Base-by-base conservation (phyloP, 2,329 filamentous ascomycete genomes). In the Hypoxylon sp. region DNA sequence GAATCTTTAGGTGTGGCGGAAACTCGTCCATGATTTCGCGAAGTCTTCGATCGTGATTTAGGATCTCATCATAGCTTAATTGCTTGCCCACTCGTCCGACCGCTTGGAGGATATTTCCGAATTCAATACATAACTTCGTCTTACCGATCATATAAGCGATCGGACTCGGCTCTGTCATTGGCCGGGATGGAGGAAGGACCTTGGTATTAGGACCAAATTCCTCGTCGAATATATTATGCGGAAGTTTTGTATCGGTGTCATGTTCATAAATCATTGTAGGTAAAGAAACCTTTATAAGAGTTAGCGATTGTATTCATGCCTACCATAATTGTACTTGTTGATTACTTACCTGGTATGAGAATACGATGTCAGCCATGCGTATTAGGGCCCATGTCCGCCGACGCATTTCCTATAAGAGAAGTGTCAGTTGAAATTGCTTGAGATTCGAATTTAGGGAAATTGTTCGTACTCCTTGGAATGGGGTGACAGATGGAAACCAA, bases 71-170 rank as follows among this genome's bases (percentile, higher is more conserved):
- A 73, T 91, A 91, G 16, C 83, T 79, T 3, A 86, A 81, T 57
- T 81, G 82, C 64, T 84, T 85, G 16, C 84, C 84, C 2, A 89
- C 81, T 30, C 84, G 80, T 57, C 84, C 86, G 11, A 87, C 86
- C 19, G 85, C 84, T 72, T 94, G 90, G 7, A 94, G 81, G 19
- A 95, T 92, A 61, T 86, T 87, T 25, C 91, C 90, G 52, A 94
- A 87, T 69, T 91, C 87, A 56, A 87, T 85, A 61, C 89, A 87
- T 37, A 95, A 82, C 63, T 84, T 87, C 30, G 89, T 83, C 77
- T 94, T 94, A 32, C 87, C 86, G 71, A 94, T 93, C 85, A 94
- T 89, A 77, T 93, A 95, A 8, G 90, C 88, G 69, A 93, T 88
- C 1, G 91, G 91, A 0, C 92, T 95, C 2, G 90, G 87, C 74